These are phyloP conservation scores for Chlamydomonas incerta DNA, from an alignment of 139 green algal genomes.

Conservation along the genomic window DNA sequence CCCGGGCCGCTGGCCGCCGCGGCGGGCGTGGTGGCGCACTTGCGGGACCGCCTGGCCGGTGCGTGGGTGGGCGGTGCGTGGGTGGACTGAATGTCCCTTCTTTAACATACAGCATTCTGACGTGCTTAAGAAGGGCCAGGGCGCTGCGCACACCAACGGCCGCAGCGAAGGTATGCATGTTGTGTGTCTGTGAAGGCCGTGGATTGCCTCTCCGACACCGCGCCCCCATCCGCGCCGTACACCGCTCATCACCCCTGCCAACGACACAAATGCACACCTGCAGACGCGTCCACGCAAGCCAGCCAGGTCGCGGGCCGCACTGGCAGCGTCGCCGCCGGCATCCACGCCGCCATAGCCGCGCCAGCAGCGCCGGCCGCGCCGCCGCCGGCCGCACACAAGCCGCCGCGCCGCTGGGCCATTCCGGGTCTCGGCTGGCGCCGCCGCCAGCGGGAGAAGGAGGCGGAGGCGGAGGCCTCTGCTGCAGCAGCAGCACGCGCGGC, in stretches of 20 bases:
- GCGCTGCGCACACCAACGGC: too few species aligned
- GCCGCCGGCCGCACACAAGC: not conserved
- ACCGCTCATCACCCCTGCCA: not conserved
- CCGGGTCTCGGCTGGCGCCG: not conserved
- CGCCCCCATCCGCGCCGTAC: too few species aligned
- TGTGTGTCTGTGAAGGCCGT: too few species aligned
- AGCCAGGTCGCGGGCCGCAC: not conserved
- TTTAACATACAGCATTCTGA: too few species aligned
- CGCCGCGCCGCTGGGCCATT: not conserved
- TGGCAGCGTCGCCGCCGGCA: slow-evolving; percentile 8
- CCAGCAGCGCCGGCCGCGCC: not conserved
- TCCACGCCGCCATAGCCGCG: not conserved
- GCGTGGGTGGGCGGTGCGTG: too few species aligned
- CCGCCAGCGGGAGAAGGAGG: not conserved
- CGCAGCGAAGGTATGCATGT: too few species aligned
- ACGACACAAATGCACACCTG: not conserved
- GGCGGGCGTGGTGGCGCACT: not conserved
- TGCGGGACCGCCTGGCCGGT: not conserved
- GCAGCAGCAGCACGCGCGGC: not conserved
- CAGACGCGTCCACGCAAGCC: not conserved
- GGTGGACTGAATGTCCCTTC: too few species aligned
- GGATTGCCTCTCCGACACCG: too few species aligned
- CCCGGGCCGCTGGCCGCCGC: slow-evolving; percentile 7
- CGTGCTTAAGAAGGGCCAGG: too few species aligned
- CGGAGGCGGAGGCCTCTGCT: not conserved